Evolutionary conservation across 257 asterid genomes (phyloP).

Genomic region (Ajuga chamaepitys): DNA sequence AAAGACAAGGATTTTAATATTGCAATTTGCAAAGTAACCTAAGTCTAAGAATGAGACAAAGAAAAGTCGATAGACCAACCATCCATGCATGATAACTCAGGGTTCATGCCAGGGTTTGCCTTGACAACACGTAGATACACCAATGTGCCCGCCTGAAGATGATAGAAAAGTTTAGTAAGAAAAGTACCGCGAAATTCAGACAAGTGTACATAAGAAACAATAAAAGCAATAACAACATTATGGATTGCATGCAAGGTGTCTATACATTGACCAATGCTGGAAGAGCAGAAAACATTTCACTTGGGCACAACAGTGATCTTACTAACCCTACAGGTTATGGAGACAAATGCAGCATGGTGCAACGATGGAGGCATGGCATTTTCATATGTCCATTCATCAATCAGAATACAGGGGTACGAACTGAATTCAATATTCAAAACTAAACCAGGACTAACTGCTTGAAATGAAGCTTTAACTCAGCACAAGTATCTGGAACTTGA

Average conservation of each 20-base stretch:
- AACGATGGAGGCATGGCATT: not conserved
- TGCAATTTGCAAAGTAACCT: too few relatives aligned
- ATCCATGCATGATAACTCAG: constrained; percentile 95
- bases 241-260: too few relatives aligned
- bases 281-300: not conserved
- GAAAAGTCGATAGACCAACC: constrained; percentile 42
- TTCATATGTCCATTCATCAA: not conserved
- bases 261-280: not conserved
- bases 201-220: not conserved
- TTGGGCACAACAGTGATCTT: not conserved
- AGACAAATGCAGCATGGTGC: not conserved
- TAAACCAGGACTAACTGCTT: not conserved
- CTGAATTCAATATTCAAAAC: not conserved
- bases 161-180: constrained; percentile 11
- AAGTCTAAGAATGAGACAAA: not conserved
- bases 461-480: not conserved
- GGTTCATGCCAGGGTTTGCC: constrained; percentile 87
- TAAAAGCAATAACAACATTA: not conserved
- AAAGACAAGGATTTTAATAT: not conserved
- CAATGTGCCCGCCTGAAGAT: constrained; percentile 70
- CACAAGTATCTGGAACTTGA: not conserved
- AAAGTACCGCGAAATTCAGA: constrained; percentile 6
- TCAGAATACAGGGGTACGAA: not conserved
- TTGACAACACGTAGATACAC: constrained; percentile 82
- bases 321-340: not conserved